These are phyloP conservation scores for Fusarium caatingaense DNA, from an alignment of 2,329 filamentous ascomycete genomes.

Conservation along the genomic window DNA sequence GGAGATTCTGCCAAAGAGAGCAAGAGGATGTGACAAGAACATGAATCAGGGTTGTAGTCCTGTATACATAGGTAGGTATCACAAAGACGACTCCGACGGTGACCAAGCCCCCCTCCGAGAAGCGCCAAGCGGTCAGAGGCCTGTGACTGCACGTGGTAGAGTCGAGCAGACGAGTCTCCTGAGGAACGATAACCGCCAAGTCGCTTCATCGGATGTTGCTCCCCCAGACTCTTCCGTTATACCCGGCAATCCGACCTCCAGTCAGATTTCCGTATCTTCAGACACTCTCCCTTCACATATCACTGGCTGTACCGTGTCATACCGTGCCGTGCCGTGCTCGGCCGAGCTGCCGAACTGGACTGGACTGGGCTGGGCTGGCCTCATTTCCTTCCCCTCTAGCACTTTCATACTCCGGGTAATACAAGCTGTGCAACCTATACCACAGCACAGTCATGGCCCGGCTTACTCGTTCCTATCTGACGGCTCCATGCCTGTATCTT, in stretches of 20 bases:
- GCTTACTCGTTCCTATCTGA: background rate
- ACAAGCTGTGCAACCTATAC: slow-evolving; percentile 31
- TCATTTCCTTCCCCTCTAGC: slow-evolving; percentile 6
- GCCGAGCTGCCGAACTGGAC: background rate
- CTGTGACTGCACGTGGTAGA: background rate
- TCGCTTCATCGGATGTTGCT: slow-evolving; percentile 29
- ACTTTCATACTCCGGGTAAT: slow-evolving; percentile 9
- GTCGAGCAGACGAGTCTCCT: slow-evolving; percentile 18
- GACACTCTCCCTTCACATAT: background rate
- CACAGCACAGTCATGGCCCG: background rate
- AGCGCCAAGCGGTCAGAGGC: background rate
- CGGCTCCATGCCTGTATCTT: slow-evolving; percentile 2
- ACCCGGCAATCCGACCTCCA: slow-evolving; percentile 12
- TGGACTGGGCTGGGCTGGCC: background rate
- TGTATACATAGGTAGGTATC: slow-evolving; percentile 2
- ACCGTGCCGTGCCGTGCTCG: background rate
- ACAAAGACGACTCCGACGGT: background rate
- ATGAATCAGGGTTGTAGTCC: slow-evolving; percentile 14
- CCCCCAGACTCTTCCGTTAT: slow-evolving; percentile 9
- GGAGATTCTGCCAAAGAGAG: background rate
- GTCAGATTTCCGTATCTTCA: slow-evolving; percentile 6
- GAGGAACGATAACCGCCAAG: slow-evolving; percentile 22
- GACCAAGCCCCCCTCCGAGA: slow-evolving; percentile 4
- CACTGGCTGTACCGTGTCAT: background rate
- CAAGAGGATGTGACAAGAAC: background rate